Evolutionary conservation across 345 rosid genomes (phyloP), one percentile per base, ranked within the genome.

Genomic region (Viola odorata): DNA sequence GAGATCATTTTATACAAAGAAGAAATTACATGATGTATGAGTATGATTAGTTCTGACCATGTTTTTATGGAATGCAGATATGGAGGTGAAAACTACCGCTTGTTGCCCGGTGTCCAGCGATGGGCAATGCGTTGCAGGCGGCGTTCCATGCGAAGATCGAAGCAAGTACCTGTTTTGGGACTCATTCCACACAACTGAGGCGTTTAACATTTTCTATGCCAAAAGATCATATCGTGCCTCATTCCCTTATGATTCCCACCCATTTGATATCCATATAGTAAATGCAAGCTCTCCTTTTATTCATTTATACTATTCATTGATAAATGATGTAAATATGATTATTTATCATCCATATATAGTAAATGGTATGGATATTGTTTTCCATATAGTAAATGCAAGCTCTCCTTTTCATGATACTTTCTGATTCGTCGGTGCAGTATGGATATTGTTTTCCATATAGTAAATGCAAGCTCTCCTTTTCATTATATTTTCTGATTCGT

Each of bases 151-250:
- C 64, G 41, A 50, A 36, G 49, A 67, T 50, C 65, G 88, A 66
- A 60, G 17, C 47, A 8, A 12, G 16, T 75, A 70, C 58, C 57
- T 68, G 13, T 80, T 78, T 55, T 84, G 84, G 85, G 91, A 84
- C 36, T 78, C 72, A 54, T 76, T 69, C n/a, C 91, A 81, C 61
- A 68, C 81, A 2, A 72, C 90, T 0, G 81, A 84, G 53, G 44
- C 41, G 1, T 61, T 72, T 7, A 83, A 69, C 56, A 5, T 2
- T 1, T 7, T 58, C 63, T 16, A 50, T 1, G 89, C 78, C 13
- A 7, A 7, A 8, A 73, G 72, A 59, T 64, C 80, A 7, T 76
- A 64, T 37, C 40, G 0, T 3, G 66, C 66, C 37, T 11, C 32
- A 6, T n/a, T 45, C 15, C 51, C 50, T 3, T 32, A 62, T 2